Percentiles rank a stretch among this genome's conserved stretches.
Conservation (phyloP, 2,329 filamentous ascomycete genomes). For the Nannizziopsis barbatae region DNA sequence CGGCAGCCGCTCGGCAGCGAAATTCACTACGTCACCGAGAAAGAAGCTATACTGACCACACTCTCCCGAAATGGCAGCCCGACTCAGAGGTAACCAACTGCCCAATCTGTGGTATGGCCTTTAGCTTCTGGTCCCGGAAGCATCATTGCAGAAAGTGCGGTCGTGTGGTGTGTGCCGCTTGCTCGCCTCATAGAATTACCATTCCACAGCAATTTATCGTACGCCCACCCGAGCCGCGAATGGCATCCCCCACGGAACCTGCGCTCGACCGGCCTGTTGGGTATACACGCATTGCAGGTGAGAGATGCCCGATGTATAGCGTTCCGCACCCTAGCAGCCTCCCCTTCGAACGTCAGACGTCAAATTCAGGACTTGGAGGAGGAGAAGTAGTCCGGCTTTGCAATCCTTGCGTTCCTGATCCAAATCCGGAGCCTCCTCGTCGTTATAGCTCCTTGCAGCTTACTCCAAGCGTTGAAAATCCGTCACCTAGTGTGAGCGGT, state of each 20-base stretch:
- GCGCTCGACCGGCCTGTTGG: conserved; percentile 32
- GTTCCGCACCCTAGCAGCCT: not conserved
- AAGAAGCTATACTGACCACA: conserved; percentile 34
- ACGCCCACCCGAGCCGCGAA: conserved; percentile 47
- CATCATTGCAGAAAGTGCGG: conserved; percentile 97
- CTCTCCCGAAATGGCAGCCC: conserved; percentile 74
- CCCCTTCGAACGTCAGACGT: conserved; percentile 17
- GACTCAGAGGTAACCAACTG: conserved; percentile 73
- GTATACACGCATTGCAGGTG: conserved; percentile 30
- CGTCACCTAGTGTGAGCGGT: not conserved
- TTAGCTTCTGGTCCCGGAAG: conserved; percentile 76
- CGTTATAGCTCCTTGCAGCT: conserved; percentile 19
- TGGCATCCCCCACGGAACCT: conserved; percentile 34
- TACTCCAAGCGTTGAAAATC: not conserved
- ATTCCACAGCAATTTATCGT: conserved; percentile 92
- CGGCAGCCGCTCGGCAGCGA: conserved; percentile 13
- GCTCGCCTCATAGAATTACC: conserved; percentile 88
- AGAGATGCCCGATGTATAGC: too few species aligned
- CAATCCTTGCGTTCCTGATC: conserved; percentile 63
- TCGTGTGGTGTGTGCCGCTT: conserved; percentile 76
- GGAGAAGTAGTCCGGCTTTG: conserved; percentile 59
- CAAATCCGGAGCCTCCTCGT: conserved; percentile 47
- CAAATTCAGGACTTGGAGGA: conserved; percentile 46
- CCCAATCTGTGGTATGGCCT: conserved; percentile 69
- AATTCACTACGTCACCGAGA: conserved; percentile 21